Conservation (phyloP, 2,329 filamentous ascomycete species). For the Fusarium succisae region DNA sequence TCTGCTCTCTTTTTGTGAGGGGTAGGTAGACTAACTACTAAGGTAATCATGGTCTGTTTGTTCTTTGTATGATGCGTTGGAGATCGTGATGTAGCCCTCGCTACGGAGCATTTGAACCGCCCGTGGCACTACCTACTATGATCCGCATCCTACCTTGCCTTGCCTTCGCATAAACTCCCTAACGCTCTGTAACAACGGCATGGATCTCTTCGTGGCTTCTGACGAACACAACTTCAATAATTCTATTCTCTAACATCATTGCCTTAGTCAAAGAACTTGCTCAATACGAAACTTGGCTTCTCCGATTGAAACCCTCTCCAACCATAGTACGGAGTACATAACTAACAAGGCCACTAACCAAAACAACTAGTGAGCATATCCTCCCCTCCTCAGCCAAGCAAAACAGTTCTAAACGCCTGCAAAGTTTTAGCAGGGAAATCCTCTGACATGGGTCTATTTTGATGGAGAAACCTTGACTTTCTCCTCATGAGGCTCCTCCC, state of each 20-base stretch:
- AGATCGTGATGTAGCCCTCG: constrained; percentile 13
- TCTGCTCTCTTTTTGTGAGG: constrained; percentile 13
- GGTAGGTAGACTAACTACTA: background rate
- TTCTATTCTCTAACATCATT: background rate
- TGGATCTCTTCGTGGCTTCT: constrained; percentile 1
- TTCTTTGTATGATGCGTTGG: constrained; percentile 2
- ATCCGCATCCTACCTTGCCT: background rate
- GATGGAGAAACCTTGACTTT: constrained; percentile 19
- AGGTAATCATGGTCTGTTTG: background rate
- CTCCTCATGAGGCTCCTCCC: constrained; percentile 32
- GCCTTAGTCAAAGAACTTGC: constrained; percentile 1
- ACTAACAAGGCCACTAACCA: background rate
- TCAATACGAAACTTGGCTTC: background rate
- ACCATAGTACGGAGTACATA: background rate
- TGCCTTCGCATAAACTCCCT: background rate
- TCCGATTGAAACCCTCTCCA: background rate
- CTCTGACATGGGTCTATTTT: constrained; percentile 2
- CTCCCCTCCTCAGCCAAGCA: background rate
- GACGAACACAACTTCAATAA: background rate
- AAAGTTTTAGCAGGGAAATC: constrained; percentile 1
- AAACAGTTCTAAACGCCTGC: background rate
- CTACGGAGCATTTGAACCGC: constrained; percentile 18
- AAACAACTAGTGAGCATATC: background rate
- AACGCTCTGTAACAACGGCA: background rate
- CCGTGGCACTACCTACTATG: background rate